These are phyloP conservation scores for Phtheirospermum japonicum DNA, from an alignment of 257 asterid species.

Conservation along the genomic window DNA sequence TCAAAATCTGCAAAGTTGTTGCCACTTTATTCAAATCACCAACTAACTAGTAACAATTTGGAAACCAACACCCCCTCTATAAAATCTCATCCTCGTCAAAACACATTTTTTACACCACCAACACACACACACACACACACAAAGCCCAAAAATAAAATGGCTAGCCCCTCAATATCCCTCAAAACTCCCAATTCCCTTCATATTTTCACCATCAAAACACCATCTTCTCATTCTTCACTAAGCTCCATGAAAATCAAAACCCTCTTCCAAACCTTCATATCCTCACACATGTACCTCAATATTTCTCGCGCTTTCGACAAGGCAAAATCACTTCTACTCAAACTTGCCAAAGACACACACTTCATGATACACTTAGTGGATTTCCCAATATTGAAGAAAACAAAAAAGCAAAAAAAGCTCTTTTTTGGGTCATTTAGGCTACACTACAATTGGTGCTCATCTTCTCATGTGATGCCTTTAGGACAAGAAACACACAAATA, in stretches of 20 bases:
- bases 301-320: constrained; percentile 30
- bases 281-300: constrained; percentile 49
- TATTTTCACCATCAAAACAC: constrained; percentile 42
- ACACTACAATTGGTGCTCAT: constrained; percentile 89
- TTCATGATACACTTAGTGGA: constrained; percentile 32
- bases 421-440: constrained; percentile 68
- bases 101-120: constrained; percentile 25
- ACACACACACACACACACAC: constrained; percentile 26
- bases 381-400: constrained; percentile 33
- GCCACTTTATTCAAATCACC: constrained; percentile 61
- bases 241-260: constrained; percentile 48
- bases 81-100: constrained; percentile 25
- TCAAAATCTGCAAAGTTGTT: constrained; percentile 51
- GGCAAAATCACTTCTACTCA: constrained; percentile 54
- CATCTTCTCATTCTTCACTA: constrained; percentile 37
- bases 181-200: constrained; percentile 32
- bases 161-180: constrained; percentile 31
- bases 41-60: constrained; percentile 47
- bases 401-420: constrained; percentile 41
- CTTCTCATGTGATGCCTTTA: constrained; percentile 43
- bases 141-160: constrained; percentile 26
- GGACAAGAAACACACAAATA: constrained; percentile 40
- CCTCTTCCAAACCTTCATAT: constrained; percentile 50
- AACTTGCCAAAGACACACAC: constrained; percentile 42
- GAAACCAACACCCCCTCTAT: constrained; percentile 57